Evolutionary conservation across 2,329 filamentous ascomycete genomes (phyloP), one percentile per base, ranked within the genome.

Genomic region (Fusarium secorum): DNA sequence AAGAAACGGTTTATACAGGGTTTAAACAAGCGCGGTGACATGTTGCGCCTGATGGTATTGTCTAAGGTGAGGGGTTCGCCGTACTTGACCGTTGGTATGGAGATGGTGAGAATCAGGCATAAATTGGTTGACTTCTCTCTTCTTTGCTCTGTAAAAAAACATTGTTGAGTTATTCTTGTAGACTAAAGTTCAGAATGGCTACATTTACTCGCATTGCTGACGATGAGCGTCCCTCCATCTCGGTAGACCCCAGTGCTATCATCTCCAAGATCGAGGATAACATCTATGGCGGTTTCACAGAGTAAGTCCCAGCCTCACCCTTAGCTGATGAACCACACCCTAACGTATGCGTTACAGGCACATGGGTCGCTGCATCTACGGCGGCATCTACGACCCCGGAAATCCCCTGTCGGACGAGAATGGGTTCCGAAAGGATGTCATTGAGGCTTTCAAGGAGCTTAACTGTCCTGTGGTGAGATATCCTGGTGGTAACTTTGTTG

Each of bases 361-460:
- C 81, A 96, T 96, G 93, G 93, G 93, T 75, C 89, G 93, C 68
- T 96, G 93, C 83, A 94, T 96, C 77, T 95, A 96, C 79, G 92
- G 92, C 70, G 93, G 93, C 71, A 91, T 96, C 78, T 95, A 94
- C 81, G 93, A 95, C 74, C 93, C 92, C 2, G 87, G 86, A 36
- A 94, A 90, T 78, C 82, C 89, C 6, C 85, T 94, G n/a, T 90
- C 91, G 4, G 92, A 95, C 73, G 84, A 88, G 58, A 85, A 92
- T 71, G 93, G 93, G 44, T 95, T 93, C 82, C 90, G 93, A 41
- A 93, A 86, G 72, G 93, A 96, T 80, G 93, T 96, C 44, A 87
- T 96, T 28, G 86, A 88, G 44, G 90, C 91, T 10, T 84, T 96
- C 69, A 87, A 89, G 77, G 91, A 94, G 72, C 86, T 96, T 58